Evolutionary conservation across 768 basidiomycete species (phyloP), one percentile per base, ranked within the genome.

Genomic region (Kwoniella bestiolae): DNA sequence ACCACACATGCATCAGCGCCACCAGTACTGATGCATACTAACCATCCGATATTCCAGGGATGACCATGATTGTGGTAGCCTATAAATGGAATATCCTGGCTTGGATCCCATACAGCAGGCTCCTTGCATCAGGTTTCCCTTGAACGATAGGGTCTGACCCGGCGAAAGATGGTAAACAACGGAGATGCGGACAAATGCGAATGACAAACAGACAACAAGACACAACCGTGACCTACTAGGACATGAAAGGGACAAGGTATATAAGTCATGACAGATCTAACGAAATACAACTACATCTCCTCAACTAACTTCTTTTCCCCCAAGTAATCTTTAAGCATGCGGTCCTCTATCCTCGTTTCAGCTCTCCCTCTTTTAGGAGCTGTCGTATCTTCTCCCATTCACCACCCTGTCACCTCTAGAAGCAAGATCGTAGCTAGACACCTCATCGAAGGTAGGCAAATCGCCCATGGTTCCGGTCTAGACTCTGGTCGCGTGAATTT

Each of bases 361-460:
- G 14, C 26, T 18, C 16, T 55, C 26, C 52, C 52, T 35, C 26
- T 55, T 5, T 21, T 55, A 29, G 3, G 5, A 16, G 29, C 3
- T 32, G 52, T 55, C 2, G 18, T 1, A 7, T 29, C 52, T 11
- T 55, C 52, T n/a, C 52, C 52, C 11, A 38, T 55, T 6, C 16
- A 1, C 9, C 52, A 29, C 14, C 32, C 6, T 5, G 11, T 32
- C n/a, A 29, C n/a, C 29, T 32, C 5, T 5, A 55, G 35, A 9
- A 46, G 5, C n/a, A 38, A 41, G 5, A 18, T 64, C 21, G 32
- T 38, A 23, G 63, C 53, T 2, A 56, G 63, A 29, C 63, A 64
- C 50, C 11, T 64, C 25, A 49, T 64, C 55, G 32, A 56, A 1
- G 63, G 55, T 51, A 45, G 63, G 28, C 63, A 57, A 23, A 26